A percentile compares a stretch with the other conserved stretches of the same genome.
Conservation (phyloP, 1,139 yeast species). For the Geotrichum bryndzae region DNA sequence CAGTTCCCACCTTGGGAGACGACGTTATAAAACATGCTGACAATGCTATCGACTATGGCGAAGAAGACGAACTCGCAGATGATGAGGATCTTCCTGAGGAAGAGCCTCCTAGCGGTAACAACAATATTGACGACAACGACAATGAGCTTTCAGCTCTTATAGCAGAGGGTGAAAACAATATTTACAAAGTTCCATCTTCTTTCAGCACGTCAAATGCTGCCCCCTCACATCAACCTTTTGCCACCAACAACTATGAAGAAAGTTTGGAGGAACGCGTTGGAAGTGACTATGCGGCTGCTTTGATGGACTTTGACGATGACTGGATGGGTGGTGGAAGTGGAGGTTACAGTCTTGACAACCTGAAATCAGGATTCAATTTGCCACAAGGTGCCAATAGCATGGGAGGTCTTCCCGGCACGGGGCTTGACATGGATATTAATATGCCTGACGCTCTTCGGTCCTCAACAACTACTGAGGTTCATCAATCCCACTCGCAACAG, state of each 20-base stretch:
- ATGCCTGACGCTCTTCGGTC: constrained; percentile 6
- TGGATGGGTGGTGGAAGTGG: constrained; percentile 10
- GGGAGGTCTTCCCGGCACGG: not conserved
- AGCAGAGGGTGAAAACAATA: constrained; percentile 1
- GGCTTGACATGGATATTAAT: constrained; percentile 8
- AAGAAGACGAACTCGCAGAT: constrained; percentile 91
- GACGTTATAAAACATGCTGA: constrained; percentile 62
- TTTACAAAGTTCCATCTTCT: not conserved
- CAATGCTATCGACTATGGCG: constrained; percentile 93
- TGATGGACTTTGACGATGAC: constrained; percentile 18
- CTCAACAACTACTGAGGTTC: constrained; percentile 1
- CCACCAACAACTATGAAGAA: constrained; percentile 10
- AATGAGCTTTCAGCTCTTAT: constrained; percentile 20
- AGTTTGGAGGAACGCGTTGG: constrained; percentile 20
- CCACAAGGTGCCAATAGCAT: not conserved
- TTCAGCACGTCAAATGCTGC: not conserved
- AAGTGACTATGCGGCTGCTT: constrained; percentile 20
- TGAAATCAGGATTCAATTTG: constrained; percentile 5
- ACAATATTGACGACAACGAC: constrained; percentile 29
- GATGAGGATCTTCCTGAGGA: constrained; percentile 54
- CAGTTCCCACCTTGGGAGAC: constrained; percentile 25
- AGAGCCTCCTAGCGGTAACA: constrained; percentile 27
- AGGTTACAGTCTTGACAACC: not conserved
- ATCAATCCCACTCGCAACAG: not conserved
- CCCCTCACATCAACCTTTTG: not conserved